Evolutionary conservation across 1,284 basidiomycete species (phyloP), one percentile per base, ranked within the genome.

Genomic region (Kwoniella shivajii): DNA sequence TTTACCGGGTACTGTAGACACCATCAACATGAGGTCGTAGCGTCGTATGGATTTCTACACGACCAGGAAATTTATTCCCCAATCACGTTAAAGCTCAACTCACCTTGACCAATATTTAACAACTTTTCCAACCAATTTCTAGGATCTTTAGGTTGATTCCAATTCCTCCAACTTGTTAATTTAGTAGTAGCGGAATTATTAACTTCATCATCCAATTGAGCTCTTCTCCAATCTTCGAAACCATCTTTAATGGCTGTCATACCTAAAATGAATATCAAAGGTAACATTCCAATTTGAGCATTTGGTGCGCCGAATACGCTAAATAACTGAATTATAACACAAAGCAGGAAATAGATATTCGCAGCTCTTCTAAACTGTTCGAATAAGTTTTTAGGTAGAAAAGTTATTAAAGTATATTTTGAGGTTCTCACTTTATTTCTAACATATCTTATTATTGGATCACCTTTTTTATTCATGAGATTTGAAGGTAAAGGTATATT

Each of bases 161-260:
- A 85, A 73, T 98, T 98, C 56, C 82, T 84, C 90, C 91, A 95
- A 60, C 39, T 50, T 7, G 86, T 88, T 10, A 98, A 84, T 71
- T 76, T 76, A 24, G 74, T 76, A 9, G 74, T 69, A 1, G 74
- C 73, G 10, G 69, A 71, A 39, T 72, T 75, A 57, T 76, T 76
- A 41, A 76, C 74, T 56, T 93, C 85, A 65, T 96, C 90, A 73
- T 98, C 94, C 43, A 95, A 82, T 4, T 80, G 74, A 4, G 89
- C 88, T 58, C 94, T 85, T 22, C 94, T 86, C 75, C 92, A 94
- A 78, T 98, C 94, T 79, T 98, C 95, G 54, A 97, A 81, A 11
- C 87, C 92, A 74, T 98, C 94, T 77, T 97, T 98, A 80, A 96
- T 86, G 10, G 88, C 93, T 6, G 95, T 97, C 59, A 96, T 88